These are phyloP conservation scores for Cryptococcus hybrid DNA, from an alignment of 1,284 basidiomycete genomes.

Conservation along the genomic window DNA sequence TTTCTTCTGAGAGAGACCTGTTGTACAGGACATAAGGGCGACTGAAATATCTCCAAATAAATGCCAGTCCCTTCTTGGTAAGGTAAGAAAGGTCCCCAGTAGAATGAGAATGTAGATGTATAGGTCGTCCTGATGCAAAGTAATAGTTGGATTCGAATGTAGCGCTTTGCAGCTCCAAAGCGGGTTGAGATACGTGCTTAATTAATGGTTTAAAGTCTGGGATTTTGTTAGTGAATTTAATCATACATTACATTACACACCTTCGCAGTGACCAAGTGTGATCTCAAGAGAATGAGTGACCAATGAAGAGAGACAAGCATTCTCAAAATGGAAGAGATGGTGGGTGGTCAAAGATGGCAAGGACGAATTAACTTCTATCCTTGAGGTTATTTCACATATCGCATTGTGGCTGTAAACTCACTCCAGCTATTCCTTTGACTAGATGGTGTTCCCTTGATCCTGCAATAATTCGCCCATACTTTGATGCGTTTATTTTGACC, in stretches of 20 bases:
- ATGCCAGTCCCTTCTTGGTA: slow-evolving; percentile 20
- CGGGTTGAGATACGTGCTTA: slow-evolving; percentile 51
- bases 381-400: too few species aligned
- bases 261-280: slow-evolving; percentile 5
- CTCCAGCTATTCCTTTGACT: slow-evolving; percentile 1
- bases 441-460: neutral
- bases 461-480: neutral
- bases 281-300: slow-evolving; percentile 9
- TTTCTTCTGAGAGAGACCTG: slow-evolving; percentile 60
- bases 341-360: neutral
- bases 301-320: slow-evolving; percentile 4
- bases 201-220: slow-evolving; percentile 15
- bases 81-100: slow-evolving; percentile 62
- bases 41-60: slow-evolving; percentile 44
- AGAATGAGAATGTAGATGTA: slow-evolving; percentile 69
- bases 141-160: slow-evolving; percentile 72
- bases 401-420: slow-evolving; percentile 1
- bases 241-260: slow-evolving; percentile 7
- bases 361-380: neutral
- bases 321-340: neutral
- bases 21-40: slow-evolving; percentile 47
- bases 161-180: slow-evolving; percentile 60
- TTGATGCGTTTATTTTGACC: neutral
- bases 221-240: neutral
- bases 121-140: slow-evolving; percentile 50